Conservation (phyloP, 345 rosid genomes). For the Acer yangbiense region DNA sequence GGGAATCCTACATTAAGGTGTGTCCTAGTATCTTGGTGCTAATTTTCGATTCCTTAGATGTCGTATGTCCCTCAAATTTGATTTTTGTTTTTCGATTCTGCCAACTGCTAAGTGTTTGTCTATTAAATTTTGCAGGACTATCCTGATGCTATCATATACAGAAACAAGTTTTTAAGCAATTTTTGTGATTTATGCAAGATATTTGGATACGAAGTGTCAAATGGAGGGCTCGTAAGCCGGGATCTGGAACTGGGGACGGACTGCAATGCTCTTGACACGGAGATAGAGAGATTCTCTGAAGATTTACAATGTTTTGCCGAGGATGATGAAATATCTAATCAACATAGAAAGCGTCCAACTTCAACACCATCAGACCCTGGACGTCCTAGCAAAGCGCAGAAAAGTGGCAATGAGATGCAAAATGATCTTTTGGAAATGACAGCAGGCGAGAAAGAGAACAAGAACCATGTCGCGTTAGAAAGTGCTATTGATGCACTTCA, state of each 20-base stretch:
- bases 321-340: slow-evolving; percentile 31
- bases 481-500: slow-evolving; percentile 62
- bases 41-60: neutral
- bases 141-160: slow-evolving; percentile 56
- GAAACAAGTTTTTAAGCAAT: slow-evolving; percentile 44
- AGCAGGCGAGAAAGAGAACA: slow-evolving; percentile 32
- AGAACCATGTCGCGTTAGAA: slow-evolving; percentile 33
- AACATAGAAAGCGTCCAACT: slow-evolving; percentile 44
- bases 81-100: neutral
- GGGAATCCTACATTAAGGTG: slow-evolving; percentile 71
- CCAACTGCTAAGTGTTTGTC: neutral
- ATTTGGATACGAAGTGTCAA: slow-evolving; percentile 32
- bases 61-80: neutral
- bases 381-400: slow-evolving; percentile 44
- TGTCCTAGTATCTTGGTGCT: slow-evolving; percentile 1
- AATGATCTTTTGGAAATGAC: slow-evolving; percentile 29
- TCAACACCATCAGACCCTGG: slow-evolving; percentile 18
- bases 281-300: slow-evolving; percentile 28
- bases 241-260: slow-evolving; percentile 33
- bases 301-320: slow-evolving; percentile 23
- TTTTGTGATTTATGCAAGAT: slow-evolving; percentile 58
- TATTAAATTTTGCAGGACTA: slow-evolving; percentile 53
- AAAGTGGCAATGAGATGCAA: slow-evolving; percentile 36
- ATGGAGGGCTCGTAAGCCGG: slow-evolving; percentile 29
- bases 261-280: slow-evolving; percentile 27